These are phyloP conservation scores for Colletotrichum sp. DNA, from an alignment of 2,329 filamentous ascomycete genomes.

Conservation along the genomic window DNA sequence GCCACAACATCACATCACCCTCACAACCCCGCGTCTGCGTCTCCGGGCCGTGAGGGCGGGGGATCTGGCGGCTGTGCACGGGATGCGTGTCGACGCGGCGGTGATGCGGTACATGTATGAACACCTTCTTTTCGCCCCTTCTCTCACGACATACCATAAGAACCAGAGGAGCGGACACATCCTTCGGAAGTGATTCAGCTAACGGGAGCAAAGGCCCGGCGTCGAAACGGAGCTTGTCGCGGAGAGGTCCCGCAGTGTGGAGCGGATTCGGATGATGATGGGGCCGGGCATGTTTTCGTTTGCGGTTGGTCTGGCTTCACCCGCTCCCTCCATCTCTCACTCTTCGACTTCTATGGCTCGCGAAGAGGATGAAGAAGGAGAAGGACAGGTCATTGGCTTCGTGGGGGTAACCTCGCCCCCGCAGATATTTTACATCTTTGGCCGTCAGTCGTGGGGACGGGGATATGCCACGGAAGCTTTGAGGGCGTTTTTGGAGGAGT, in stretches of 20 bases:
- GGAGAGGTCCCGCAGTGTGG: background rate
- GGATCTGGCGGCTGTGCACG: background rate
- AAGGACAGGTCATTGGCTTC: accelerated
- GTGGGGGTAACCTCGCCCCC: background rate
- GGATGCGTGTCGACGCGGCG: background rate
- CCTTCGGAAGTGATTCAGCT: background rate
- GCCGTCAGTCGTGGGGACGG: background rate
- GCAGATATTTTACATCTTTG: background rate
- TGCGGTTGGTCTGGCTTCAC: background rate
- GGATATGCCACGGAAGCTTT: background rate
- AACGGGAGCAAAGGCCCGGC: background rate
- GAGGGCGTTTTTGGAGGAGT: background rate
- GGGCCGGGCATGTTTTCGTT: background rate
- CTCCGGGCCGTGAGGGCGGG: background rate
- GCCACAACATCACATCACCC: background rate
- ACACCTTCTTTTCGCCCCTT: background rate
- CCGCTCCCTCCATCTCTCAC: accelerated
- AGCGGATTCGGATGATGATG: background rate
- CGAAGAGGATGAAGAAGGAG: background rate
- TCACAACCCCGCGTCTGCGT: accelerated
- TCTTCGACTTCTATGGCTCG: background rate
- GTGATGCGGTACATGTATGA: background rate
- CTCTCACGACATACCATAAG: too few species aligned
- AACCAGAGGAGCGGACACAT: accelerated
- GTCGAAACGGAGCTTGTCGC: background rate